A percentile compares a stretch with the other conserved stretches of the same genome.
phyloP scores from a whole-genome alignment of 2,329 filamentous ascomycete genomes.

The Aspergillus chevalieri region DNA sequence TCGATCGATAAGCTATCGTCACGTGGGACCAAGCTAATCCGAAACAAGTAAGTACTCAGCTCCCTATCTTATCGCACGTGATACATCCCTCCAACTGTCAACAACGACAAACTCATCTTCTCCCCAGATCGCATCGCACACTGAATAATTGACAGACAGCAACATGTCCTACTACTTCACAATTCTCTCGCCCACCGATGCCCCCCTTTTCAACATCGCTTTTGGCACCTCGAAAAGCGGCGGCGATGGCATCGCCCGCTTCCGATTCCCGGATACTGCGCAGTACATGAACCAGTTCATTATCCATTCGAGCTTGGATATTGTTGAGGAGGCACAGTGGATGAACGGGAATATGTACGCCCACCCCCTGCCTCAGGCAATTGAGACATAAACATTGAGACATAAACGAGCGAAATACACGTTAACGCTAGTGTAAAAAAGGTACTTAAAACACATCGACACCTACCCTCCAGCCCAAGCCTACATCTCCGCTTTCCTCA shows the following conservation, averaged over 20 bases:
- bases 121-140: too few relatives aligned
- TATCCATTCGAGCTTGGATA: conserved; percentile 85
- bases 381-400: background rate
- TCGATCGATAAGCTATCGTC: background rate
- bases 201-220: conserved; percentile 91
- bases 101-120: too few relatives aligned
- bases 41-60: too few relatives aligned
- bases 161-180: conserved; percentile 98
- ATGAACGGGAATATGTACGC: conserved; percentile 71
- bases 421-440: conserved; percentile 29
- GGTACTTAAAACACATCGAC: conserved; percentile 95
- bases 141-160: background rate
- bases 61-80: too few relatives aligned
- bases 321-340: conserved; percentile 97
- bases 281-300: conserved; percentile 97
- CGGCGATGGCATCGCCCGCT: conserved; percentile 85
- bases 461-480: conserved; percentile 79
- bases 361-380: background rate
- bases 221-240: conserved; percentile 96
- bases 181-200: conserved; percentile 91
- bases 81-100: too few relatives aligned
- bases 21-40: background rate
- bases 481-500: conserved; percentile 91
- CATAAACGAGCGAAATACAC: background rate
- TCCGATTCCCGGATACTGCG: conserved; percentile 81